Evolutionary conservation across 306 rosid genomes (phyloP), one percentile per base, ranked within the genome.

Genomic region (Hippophae rhamnoides): DNA sequence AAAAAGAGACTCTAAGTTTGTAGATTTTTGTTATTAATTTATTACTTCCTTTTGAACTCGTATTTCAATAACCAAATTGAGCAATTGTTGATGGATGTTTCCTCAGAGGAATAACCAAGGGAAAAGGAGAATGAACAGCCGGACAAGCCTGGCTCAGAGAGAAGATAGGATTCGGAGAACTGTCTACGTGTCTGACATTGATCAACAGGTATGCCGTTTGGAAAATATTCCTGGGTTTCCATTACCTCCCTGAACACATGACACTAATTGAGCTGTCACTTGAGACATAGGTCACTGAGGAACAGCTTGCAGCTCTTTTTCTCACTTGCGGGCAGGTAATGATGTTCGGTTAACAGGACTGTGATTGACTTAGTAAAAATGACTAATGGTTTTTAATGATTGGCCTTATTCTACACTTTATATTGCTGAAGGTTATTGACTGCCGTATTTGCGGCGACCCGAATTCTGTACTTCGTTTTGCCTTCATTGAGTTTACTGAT

Each of bases 391-490:
- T 62, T 49, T 48, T 8, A 9, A 7, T 11, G 5, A n/a, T 62
- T 47, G 6, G 58, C 14, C 55, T 38, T 62, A 9, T 14, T n/a
- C 10, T 25, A 14, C 7, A 13, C 25, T 41, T 50, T 65, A 12
- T 11, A 6, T 51, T 38, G 11, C 26, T 61, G 49, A 62, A 76
- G 80, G 80, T 76, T 58, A 70, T 76, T 62, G 80, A 76, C 54
- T 76, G 80, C 63, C 76, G 80, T 31, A 76, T 76, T 41, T 76
- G 80, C 10, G 80, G 80, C 18, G 80, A 76, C 52, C 80, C 80
- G 0, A 76, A 76, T 31, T 76, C 80, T 6, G 74, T 76, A 47
- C 80, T 76, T 62, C 80, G 70, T 47, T 76, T 76, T 76, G 80
- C 80, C 62, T 76, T 76, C 54, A 52, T 76, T 1, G 80, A 76